phyloP scores from a whole-genome alignment of 179 eudicot genomes.

The Spergularia azorica region DNA sequence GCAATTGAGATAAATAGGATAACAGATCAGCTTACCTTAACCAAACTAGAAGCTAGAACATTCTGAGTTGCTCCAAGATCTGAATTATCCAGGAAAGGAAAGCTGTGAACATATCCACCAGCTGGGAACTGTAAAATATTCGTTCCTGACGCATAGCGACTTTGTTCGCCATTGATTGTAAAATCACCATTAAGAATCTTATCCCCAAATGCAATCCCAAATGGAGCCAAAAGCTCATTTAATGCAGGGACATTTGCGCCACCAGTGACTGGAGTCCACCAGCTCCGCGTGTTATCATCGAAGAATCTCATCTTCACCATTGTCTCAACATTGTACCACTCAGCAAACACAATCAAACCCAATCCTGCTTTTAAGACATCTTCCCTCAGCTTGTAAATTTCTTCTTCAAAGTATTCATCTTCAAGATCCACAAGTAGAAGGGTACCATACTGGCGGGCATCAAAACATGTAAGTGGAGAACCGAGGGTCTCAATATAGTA shows the following conservation, averaged over 20 bases:
- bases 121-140: conserved; percentile 80
- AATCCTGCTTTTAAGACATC: conserved; percentile 72
- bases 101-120: conserved; percentile 92
- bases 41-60: conserved; percentile 51
- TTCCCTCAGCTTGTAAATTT: conserved; percentile 73
- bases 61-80: conserved; percentile 81
- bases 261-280: conserved; percentile 99
- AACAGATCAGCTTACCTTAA: conserved; percentile 51
- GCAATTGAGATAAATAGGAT: neutral
- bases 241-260: conserved; percentile 92
- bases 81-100: conserved; percentile 85
- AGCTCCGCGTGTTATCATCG: conserved; percentile 94
- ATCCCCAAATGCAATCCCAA: conserved; percentile 95
- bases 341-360: conserved; percentile 87
- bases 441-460: conserved; percentile 90
- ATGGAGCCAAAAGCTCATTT: conserved; percentile 92
- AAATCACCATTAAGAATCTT: conserved; percentile 93
- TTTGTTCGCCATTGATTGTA: conserved; percentile 77
- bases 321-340: conserved; percentile 94
- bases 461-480: conserved; percentile 96
- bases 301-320: conserved; percentile 97
- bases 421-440: conserved; percentile 96
- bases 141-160: conserved; percentile 92
- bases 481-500: conserved; percentile 95
- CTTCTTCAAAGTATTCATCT: conserved; percentile 90